These are phyloP conservation scores for Stramenopiles sp. DNA, from an alignment of 352 stramenopile genomes.

Conservation along the genomic window DNA sequence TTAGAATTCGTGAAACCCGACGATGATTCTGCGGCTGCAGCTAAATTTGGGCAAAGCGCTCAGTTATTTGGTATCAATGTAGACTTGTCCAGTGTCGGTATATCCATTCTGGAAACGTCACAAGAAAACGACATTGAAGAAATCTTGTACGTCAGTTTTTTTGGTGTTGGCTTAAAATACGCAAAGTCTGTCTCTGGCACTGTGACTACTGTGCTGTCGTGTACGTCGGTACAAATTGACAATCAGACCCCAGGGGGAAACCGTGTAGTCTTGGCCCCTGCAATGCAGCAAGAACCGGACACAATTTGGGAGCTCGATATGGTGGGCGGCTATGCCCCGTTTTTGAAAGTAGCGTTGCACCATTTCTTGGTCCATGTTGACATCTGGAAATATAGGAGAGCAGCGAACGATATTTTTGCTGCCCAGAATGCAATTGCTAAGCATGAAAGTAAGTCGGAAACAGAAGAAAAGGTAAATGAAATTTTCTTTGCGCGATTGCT, in stretches of 20 bases:
- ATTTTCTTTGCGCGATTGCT: not conserved
- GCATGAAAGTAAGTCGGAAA: not conserved
- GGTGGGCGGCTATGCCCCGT: not conserved
- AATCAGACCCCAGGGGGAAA: not conserved
- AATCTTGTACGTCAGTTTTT: no score
- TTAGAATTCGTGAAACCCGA: no score
- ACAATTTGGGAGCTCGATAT: not conserved
- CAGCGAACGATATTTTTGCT: not conserved
- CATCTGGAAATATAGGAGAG: not conserved
- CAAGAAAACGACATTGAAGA: no score
- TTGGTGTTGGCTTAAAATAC: no score
- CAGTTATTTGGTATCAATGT: no score
- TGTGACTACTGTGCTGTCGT: not conserved
- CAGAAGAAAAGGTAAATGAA: not conserved
- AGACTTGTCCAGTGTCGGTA: no score
- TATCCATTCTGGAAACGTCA: no score
- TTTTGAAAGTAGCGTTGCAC: not conserved
- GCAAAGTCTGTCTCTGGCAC: no score
- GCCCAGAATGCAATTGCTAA: not conserved
- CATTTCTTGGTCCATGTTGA: conserved; percentile 1
- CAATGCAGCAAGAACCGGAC: not conserved
- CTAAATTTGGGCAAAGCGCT: no score
- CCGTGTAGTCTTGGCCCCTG: not conserved
- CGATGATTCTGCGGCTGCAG: no score
- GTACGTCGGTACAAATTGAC: not conserved